phyloP scores from a whole-genome alignment of 1,284 basidiomycete genomes.

The Macrocybe sp. region DNA sequence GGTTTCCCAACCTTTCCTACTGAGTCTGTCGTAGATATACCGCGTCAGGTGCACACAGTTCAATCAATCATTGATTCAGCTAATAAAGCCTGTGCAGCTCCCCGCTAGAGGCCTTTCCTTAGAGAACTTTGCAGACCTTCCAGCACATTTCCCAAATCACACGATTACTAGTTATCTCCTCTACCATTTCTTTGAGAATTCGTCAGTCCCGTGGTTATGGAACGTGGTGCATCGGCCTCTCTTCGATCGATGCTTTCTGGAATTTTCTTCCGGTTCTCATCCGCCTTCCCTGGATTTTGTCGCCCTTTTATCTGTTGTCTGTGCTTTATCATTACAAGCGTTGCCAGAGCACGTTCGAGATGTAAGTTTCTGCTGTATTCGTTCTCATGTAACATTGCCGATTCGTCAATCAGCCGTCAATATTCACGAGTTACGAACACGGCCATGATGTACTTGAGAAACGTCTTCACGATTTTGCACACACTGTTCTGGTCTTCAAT shows the following conservation, averaged over 20 bases:
- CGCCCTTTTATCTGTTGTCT: conserved; percentile 12
- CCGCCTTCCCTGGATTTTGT: conserved; percentile 11
- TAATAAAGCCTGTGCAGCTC: neutral
- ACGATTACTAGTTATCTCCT: conserved; percentile 11
- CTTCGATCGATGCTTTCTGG: conserved; percentile 10
- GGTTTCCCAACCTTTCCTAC: neutral
- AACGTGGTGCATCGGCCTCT: conserved; percentile 12
- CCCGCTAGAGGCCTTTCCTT: too few relatives aligned
- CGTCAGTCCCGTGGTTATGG: conserved; percentile 14
- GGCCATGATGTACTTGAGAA: conserved; percentile 11
- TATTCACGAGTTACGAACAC: conserved; percentile 10
- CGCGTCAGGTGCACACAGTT: conserved; percentile 6
- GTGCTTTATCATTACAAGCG: conserved; percentile 13
- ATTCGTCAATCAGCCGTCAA: neutral
- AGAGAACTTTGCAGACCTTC: conserved; percentile 4
- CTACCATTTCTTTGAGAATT: conserved; percentile 13
- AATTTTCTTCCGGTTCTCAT: conserved; percentile 9
- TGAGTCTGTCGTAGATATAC: conserved; percentile 9
- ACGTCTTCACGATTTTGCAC: conserved; percentile 10
- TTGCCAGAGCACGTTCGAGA: conserved; percentile 10
- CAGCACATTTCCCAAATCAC: conserved; percentile 13
- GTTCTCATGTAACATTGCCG: neutral
- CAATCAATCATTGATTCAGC: neutral
- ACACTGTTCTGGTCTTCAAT: conserved; percentile 4
- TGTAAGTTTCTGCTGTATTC: conserved; percentile 6